Conservation (phyloP, 2,329 filamentous ascomycete genomes). For the Aspergillus spinulosporus region DNA sequence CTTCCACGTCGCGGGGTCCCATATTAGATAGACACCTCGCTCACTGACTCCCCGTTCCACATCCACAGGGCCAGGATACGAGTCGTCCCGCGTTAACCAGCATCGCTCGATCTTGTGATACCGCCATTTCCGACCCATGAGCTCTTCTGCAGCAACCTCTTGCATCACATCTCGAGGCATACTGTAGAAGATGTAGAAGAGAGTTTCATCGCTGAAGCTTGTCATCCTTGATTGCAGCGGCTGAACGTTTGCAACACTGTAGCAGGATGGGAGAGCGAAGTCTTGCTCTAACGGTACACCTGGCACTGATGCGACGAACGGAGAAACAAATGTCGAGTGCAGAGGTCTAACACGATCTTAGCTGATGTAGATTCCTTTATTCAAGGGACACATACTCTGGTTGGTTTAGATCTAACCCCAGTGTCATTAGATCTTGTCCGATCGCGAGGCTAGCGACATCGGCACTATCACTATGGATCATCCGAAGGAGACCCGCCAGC, state of each 20-base stretch:
- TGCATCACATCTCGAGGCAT: slow-evolving; percentile 66
- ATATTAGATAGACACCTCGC: slow-evolving; percentile 53
- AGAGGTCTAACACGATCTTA: slow-evolving; percentile 49
- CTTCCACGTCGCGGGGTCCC: slow-evolving; percentile 53
- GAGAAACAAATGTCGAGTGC: slow-evolving; percentile 63
- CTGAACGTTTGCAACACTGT: slow-evolving; percentile 67
- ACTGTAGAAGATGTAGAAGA: slow-evolving; percentile 71
- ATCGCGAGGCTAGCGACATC: slow-evolving; percentile 57
- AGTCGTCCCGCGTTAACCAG: slow-evolving; percentile 53
- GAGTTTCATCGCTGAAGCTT: slow-evolving; percentile 63
- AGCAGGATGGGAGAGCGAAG: slow-evolving; percentile 63
- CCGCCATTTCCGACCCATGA: slow-evolving; percentile 56
- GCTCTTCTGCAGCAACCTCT: slow-evolving; percentile 64
- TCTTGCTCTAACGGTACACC: slow-evolving; percentile 63
- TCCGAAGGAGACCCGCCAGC: slow-evolving; percentile 59
- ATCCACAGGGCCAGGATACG: slow-evolving; percentile 49
- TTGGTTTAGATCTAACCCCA: slow-evolving; percentile 65
- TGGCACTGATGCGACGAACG: slow-evolving; percentile 59
- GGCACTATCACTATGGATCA: slow-evolving; percentile 56
- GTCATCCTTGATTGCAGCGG: slow-evolving; percentile 59
- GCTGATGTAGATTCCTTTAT: not conserved
- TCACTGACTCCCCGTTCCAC: slow-evolving; percentile 51
- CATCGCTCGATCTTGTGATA: slow-evolving; percentile 55
- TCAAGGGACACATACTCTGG: slow-evolving; percentile 51
- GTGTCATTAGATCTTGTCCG: slow-evolving; percentile 63